Conservation (phyloP, 306 rosid species). For the Vachellia pachyceras region DNA sequence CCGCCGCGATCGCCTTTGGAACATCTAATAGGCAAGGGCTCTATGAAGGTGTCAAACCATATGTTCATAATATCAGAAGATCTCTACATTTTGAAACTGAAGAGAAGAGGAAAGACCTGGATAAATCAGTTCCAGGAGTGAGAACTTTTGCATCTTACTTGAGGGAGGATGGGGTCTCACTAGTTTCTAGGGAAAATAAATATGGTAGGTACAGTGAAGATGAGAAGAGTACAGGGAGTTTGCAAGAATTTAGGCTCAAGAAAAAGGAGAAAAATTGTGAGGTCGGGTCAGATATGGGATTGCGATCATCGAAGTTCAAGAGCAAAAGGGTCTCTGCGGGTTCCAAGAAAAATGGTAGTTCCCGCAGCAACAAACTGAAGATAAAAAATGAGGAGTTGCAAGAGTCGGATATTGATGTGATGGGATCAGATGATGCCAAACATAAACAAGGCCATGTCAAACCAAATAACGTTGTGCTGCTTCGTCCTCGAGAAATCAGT, state of each 20-base stretch:
- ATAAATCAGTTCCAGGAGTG: slow-evolving; percentile 42
- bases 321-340: slow-evolving; percentile 39
- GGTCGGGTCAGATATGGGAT: slow-evolving; percentile 40
- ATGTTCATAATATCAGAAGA: slow-evolving; percentile 41
- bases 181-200: slow-evolving; percentile 41
- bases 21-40: slow-evolving; percentile 47
- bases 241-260: slow-evolving; percentile 45
- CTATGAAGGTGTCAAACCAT: slow-evolving; percentile 38
- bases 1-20: slow-evolving; percentile 28
- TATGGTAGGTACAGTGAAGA: slow-evolving; percentile 38
- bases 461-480: slow-evolving; percentile 54
- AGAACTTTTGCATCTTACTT: slow-evolving; percentile 42
- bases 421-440: slow-evolving; percentile 31
- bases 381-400: slow-evolving; percentile 38
- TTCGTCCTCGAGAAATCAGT: slow-evolving; percentile 47
- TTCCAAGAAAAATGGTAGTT: slow-evolving; percentile 44
- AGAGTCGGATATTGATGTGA: slow-evolving; percentile 33
- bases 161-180: slow-evolving; percentile 38
- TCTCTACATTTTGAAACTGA: slow-evolving; percentile 51
- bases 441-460: slow-evolving; percentile 34
- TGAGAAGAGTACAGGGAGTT: slow-evolving; percentile 47
- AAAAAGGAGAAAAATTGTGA: slow-evolving; percentile 51
- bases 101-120: slow-evolving; percentile 45
- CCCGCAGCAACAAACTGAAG: slow-evolving; percentile 45
- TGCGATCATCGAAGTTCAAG: slow-evolving; percentile 41